phyloP scores from a whole-genome alignment of 805 yeast species.

The Naumovozyma castellii region DNA sequence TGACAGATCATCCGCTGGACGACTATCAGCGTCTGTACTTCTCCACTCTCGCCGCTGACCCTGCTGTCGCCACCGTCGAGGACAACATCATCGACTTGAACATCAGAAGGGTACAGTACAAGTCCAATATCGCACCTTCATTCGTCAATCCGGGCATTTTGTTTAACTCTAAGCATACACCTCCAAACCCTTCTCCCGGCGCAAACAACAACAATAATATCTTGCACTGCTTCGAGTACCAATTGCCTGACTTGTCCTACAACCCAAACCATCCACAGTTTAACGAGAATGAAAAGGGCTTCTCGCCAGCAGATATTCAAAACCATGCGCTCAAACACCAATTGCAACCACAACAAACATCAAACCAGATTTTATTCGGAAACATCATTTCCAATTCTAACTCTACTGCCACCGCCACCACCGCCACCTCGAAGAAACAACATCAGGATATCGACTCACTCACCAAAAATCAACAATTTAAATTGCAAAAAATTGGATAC shows the following conservation, averaged over 20 bases:
- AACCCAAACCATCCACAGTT: no score
- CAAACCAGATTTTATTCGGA: conserved; percentile 5
- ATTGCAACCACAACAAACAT: conserved; percentile 1
- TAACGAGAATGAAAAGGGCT: no score
- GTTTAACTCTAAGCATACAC: background rate
- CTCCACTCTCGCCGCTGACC: conserved; percentile 8
- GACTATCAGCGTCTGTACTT: conserved; percentile 28
- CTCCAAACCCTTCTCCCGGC: conserved; percentile 4
- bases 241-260: conserved; percentile 17
- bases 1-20: conserved; percentile 21
- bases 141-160: conserved; percentile 8
- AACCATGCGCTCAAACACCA: background rate
- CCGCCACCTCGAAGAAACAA: background rate
- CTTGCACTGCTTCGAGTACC: conserved; percentile 25
- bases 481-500: conserved; percentile 20
- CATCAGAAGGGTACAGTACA: conserved; percentile 13
- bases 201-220: conserved; percentile 3
- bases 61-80: background rate
- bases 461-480: conserved; percentile 28
- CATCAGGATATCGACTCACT: conserved; percentile 4
- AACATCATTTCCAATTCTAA: conserved; percentile 1
- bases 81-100: conserved; percentile 1
- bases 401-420: background rate
- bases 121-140: conserved; percentile 16
- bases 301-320: background rate